Conservation (phyloP, 305 asterid genomes). For the Ajuga reptans region DNA sequence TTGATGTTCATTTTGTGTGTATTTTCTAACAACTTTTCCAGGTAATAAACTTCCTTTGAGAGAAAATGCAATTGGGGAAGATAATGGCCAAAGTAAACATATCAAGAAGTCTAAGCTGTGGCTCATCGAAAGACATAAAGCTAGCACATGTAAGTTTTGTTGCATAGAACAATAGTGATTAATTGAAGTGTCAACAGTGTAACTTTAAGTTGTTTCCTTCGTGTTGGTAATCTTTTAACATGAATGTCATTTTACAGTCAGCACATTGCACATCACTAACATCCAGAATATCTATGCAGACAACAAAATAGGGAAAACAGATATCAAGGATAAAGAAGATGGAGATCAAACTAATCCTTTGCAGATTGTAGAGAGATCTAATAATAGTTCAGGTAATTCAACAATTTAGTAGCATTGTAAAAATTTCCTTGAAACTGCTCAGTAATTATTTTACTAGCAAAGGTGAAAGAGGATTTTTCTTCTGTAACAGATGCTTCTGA, state of each 20-base stretch:
- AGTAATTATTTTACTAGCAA: not conserved
- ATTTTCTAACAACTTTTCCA: conserved; percentile 15
- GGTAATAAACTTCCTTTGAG: conserved; percentile 13
- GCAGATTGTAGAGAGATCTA: conserved; percentile 17
- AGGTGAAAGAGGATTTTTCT: not conserved
- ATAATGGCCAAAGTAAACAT: conserved; percentile 15
- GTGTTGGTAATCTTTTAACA: not conserved
- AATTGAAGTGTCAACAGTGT: no score
- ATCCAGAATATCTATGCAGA: conserved; percentile 23
- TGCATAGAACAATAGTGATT: not conserved
- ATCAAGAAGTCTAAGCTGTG: not conserved
- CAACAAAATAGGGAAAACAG: conserved; percentile 21
- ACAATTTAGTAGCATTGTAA: not conserved
- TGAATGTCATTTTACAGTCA: no score
- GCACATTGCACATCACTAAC: no score
- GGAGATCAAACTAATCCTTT: conserved; percentile 18
- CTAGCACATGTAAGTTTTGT: conserved; percentile 17
- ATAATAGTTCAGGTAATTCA: conserved; percentile 26
- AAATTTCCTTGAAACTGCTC: not conserved
- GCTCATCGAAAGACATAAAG: conserved; percentile 10
- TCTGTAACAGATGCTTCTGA: conserved; percentile 26
- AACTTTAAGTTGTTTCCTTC: not conserved
- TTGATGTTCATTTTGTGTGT: not conserved
- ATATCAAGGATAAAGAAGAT: conserved; percentile 10
- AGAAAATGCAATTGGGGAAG: conserved; percentile 4